phyloP scores from a whole-genome alignment of 108 stramenopile genomes.

The Pseudonitzschia pungens region DNA sequence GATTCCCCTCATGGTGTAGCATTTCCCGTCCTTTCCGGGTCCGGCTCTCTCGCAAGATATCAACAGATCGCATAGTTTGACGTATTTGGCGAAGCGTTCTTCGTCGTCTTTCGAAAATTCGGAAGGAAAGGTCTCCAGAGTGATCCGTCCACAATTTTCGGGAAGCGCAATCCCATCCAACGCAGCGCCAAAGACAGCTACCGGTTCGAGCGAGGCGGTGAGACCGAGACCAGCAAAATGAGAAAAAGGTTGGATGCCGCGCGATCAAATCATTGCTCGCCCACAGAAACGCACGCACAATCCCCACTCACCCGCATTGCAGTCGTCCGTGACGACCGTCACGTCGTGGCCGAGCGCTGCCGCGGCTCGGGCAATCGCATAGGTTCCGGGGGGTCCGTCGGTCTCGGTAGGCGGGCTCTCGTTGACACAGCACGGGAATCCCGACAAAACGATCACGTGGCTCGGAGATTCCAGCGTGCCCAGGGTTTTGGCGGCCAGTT shows the following conservation, averaged over 20 bases:
- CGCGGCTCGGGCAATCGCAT: constrained; percentile 55
- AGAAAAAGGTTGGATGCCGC: too few relatives aligned
- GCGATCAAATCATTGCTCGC: background rate
- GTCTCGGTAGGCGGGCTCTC: constrained; percentile 80
- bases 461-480: constrained; percentile 19
- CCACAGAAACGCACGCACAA: background rate
- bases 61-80: constrained; percentile 44
- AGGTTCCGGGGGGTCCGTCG: constrained; percentile 82
- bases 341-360: constrained; percentile 56
- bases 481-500: constrained; percentile 34
- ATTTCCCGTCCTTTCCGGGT: constrained; percentile 67
- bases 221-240: background rate
- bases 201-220: background rate
- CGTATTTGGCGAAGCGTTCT: constrained; percentile 44
- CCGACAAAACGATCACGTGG: constrained; percentile 67
- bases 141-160: constrained; percentile 22
- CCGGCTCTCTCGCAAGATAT: constrained; percentile 83
- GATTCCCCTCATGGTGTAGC: constrained; percentile 85
- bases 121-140: constrained; percentile 51
- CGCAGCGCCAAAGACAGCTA: constrained; percentile 42
- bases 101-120: constrained; percentile 39
- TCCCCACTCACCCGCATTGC: constrained; percentile 42
- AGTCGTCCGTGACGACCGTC: constrained; percentile 67
- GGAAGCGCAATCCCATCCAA: constrained; percentile 26
- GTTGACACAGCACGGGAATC: constrained; percentile 81